phyloP scores from a whole-genome alignment of 2,329 filamentous ascomycete species.

The Alternaria viburni region DNA sequence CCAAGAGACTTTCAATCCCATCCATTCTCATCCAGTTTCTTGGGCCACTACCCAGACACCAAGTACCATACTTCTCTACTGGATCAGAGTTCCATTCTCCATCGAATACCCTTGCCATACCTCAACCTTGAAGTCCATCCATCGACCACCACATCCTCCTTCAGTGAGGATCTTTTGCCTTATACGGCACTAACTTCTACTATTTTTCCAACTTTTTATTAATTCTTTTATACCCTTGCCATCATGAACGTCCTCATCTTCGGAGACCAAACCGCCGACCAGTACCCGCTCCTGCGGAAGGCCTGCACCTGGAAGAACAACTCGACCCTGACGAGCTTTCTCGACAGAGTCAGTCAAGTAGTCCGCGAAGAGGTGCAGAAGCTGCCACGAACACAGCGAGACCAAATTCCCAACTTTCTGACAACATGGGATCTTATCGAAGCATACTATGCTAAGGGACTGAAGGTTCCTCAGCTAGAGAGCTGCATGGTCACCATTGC shows the following conservation, averaged over 20 bases:
- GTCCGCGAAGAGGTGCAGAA: slow-evolving; percentile 66
- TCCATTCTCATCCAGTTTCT: slow-evolving; percentile 33
- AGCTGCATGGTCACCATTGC: slow-evolving; percentile 69
- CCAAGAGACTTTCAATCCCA: slow-evolving; percentile 26
- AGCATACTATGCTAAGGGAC: slow-evolving; percentile 63
- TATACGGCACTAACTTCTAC: slow-evolving; percentile 8
- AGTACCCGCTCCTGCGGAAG: slow-evolving; percentile 65
- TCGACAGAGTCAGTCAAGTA: slow-evolving; percentile 64
- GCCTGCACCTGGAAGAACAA: slow-evolving; percentile 57
- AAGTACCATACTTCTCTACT: slow-evolving; percentile 15
- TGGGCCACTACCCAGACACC: slow-evolving; percentile 25
- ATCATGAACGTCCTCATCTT: slow-evolving; percentile 65
- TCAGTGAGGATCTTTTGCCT: slow-evolving; percentile 7
- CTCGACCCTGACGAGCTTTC: slow-evolving; percentile 67
- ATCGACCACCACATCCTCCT: background rate
- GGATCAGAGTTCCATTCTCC: slow-evolving; percentile 20
- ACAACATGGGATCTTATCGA: slow-evolving; percentile 70
- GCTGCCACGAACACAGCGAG: slow-evolving; percentile 63
- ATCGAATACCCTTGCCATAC: slow-evolving; percentile 16
- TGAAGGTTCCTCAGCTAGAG: slow-evolving; percentile 68
- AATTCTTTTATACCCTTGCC: slow-evolving; percentile 33
- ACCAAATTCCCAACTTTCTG: slow-evolving; percentile 66
- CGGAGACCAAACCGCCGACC: slow-evolving; percentile 74
- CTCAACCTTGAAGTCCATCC: slow-evolving; percentile 7
- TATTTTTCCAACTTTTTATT: slow-evolving; percentile 14